phyloP scores from a whole-genome alignment of 2,329 filamentous ascomycete genomes.

The Xylariaceae sp. region DNA sequence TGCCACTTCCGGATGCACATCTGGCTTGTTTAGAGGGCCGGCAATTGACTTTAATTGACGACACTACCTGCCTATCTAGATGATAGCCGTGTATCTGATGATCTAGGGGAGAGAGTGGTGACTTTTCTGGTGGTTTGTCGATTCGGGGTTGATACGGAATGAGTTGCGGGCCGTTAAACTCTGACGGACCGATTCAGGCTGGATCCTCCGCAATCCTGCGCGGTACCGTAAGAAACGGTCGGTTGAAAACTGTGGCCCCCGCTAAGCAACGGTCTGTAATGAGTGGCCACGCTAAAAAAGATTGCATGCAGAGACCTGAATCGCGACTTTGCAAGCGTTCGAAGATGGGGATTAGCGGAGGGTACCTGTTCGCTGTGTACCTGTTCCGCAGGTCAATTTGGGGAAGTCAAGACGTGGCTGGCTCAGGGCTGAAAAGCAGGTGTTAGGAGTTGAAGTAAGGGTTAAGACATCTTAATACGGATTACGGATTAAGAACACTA shows the following conservation, averaged over 20 bases:
- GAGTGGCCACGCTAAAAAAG: not conserved
- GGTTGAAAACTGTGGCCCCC: not conserved
- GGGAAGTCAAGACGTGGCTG: conserved; percentile 20
- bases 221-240: too few relatives aligned
- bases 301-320: conserved; percentile 11
- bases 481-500: too few relatives aligned
- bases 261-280: not conserved
- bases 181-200: too few relatives aligned
- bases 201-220: too few relatives aligned
- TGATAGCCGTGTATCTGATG: too few relatives aligned
- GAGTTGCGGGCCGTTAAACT: too few relatives aligned
- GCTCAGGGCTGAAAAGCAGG: conserved; percentile 10
- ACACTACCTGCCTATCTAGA: not conserved
- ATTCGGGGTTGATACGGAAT: too few relatives aligned
- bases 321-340: not conserved
- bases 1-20: not conserved
- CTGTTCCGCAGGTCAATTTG: conserved; percentile 5
- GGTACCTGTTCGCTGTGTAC: conserved; percentile 8
- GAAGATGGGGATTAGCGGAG: not conserved
- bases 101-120: too few relatives aligned
- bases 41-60: not conserved
- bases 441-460: too few relatives aligned
- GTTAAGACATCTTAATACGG: too few relatives aligned
- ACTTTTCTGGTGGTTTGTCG: too few relatives aligned
- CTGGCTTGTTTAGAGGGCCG: not conserved